Evolutionary conservation across 1,284 basidiomycete genomes (phyloP), one percentile per base, ranked within the genome.

Genomic region (Microbotryum violaceum): DNA sequence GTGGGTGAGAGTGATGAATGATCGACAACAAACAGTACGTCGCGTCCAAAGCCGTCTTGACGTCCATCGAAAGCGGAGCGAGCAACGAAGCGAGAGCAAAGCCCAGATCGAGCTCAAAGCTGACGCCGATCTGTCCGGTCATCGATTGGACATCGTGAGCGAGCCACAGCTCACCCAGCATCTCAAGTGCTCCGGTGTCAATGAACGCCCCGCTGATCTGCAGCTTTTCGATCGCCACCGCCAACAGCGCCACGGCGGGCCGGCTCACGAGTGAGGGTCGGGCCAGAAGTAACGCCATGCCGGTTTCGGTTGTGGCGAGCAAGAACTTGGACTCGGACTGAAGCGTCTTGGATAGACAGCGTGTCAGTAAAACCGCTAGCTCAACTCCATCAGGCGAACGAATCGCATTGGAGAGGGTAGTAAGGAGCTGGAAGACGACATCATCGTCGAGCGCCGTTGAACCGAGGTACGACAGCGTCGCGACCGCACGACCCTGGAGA

Each of bases 401-500:
- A 21, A 58, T 48, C n/a, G 31, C 37, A n/a, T 23, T 47, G 4
- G 49, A 44, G 3, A 58, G 45, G 0, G 57, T 54, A 20, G 57
- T 58, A 2, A 58, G 6, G 8, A 57, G 49, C 49, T 57, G 56
- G 44, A 57, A 57, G 42, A 57, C 33, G 46, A 54, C 31, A 10
- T 51, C 49, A 16, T 42, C 31, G 7, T 58, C 89, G 51, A 91
- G 70, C 27, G 70, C 87, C 2, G 86, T 82, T 12, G 82, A 83
- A 14, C 88, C 85, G 23, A 97, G 79, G 47, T 84, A 82, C 5
- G 90, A 89, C 16, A 97, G 82, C 3, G 88, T 84, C 33, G 89
- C 83, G 74, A 96, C 94, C 0, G 91, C 89, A 21, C 91, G 85
- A 50, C 88, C 86, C 74, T 96, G 92, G 29, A 93, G 84, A 21